These are phyloP conservation scores for Amanita jacksonii DNA, from an alignment of 768 basidiomycete genomes.

Conservation along the genomic window DNA sequence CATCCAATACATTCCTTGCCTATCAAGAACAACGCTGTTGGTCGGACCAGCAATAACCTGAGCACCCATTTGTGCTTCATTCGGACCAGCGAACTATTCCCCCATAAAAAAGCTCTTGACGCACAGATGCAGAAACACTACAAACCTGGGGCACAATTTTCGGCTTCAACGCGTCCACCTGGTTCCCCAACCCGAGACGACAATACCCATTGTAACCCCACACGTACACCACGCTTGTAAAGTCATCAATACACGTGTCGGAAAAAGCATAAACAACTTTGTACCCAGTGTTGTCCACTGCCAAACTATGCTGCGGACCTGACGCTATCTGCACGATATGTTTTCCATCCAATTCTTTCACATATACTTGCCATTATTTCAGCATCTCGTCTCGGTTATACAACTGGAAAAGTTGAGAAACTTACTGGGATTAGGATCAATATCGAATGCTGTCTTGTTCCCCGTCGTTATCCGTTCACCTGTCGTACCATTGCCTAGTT, in stretches of 20 bases:
- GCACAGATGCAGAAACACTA: neutral
- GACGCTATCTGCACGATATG: constrained; percentile 76
- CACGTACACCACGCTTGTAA: constrained; percentile 57
- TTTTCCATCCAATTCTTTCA: constrained; percentile 69
- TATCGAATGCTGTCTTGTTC: constrained; percentile 77
- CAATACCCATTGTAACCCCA: constrained; percentile 93
- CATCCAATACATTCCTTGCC: constrained; percentile 81
- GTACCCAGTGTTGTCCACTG: constrained; percentile 69
- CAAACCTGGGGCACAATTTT: constrained; percentile 73
- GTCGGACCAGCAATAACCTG: constrained; percentile 72
- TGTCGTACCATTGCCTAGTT: constrained; percentile 86
- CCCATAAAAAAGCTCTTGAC: neutral
- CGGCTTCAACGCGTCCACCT: constrained; percentile 72
- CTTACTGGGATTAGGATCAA: constrained; percentile 61
- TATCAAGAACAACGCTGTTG: constrained; percentile 77
- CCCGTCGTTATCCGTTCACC: constrained; percentile 87
- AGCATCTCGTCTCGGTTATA: no score
- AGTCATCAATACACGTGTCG: neutral
- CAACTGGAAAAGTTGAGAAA: constrained; percentile 4
- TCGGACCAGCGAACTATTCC: constrained; percentile 62
- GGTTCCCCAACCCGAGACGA: constrained; percentile 80
- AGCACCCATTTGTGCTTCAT: constrained; percentile 51
- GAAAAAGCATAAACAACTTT: constrained; percentile 9
- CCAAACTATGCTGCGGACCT: constrained; percentile 82
- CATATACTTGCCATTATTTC: constrained; percentile 40